Percentiles rank a stretch among this genome's conserved stretches.
Conservation (phyloP, 176 grass and related monocot genomes). For the Cocos nucifera region DNA sequence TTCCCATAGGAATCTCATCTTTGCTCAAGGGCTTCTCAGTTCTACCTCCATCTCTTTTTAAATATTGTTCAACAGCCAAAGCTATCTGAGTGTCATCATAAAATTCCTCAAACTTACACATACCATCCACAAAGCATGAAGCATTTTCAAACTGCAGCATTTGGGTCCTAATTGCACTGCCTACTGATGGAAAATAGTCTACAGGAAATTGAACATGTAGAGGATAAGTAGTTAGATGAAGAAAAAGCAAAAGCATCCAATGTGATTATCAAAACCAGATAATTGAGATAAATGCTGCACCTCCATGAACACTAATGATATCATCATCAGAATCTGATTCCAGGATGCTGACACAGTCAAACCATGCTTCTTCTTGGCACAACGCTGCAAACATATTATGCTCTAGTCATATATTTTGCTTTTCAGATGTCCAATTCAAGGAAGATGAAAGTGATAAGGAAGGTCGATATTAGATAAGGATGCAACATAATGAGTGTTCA, state of each 20-base stretch:
- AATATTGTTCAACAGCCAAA: conserved; percentile 49
- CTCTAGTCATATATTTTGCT: neutral
- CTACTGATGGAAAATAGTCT: conserved; percentile 41
- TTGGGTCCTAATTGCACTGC: conserved; percentile 37
- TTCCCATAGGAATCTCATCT: conserved; percentile 16
- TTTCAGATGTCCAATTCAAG: neutral
- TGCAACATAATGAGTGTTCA: too few species aligned
- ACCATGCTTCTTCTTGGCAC: conserved; percentile 89
- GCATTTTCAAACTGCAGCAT: conserved; percentile 51
- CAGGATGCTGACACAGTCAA: conserved; percentile 78
- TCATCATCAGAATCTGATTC: conserved; percentile 95
- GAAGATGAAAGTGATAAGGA: neutral
- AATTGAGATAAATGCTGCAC: conserved; percentile 15
- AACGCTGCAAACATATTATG: conserved; percentile 42
- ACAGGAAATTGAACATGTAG: conserved; percentile 19
- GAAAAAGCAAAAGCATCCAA: neutral
- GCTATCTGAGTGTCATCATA: conserved; percentile 28
- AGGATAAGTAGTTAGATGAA: neutral
- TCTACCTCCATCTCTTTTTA: conserved; percentile 41
- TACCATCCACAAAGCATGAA: conserved; percentile 42
- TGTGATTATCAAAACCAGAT: too few species aligned
- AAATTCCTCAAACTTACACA: conserved; percentile 53
- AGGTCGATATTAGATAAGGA: too few species aligned
- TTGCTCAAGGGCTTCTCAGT: conserved; percentile 25
- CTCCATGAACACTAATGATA: conserved; percentile 85